Evolutionary conservation across 441 rosid genomes (phyloP), one percentile per base, ranked within the genome.

Genomic region (Heliophila coronopifolia): DNA sequence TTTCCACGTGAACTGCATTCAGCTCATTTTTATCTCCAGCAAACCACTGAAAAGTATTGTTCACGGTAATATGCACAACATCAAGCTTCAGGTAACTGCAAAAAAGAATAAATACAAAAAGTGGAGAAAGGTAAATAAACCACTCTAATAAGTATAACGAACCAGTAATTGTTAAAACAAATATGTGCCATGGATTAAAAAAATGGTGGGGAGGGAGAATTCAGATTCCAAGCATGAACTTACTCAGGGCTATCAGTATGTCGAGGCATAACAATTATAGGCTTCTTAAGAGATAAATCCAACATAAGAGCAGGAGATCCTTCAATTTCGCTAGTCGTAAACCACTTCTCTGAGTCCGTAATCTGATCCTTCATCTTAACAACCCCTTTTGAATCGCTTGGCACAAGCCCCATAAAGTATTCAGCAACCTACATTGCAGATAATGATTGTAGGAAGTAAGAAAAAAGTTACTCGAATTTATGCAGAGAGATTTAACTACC

Each of bases 201-300:
- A 33, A 17, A 16, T 46, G 40, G 57, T 27, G 18, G 15, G 37
- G 14, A 48, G 23, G 68, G 42, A 23, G 15, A 40, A 33, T 15
- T 20, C n/a, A 55, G 38, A 54, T 60, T 41, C 63, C 54, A 54
- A 28, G 63, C 13, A 63, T 32, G 20, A 58, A 77, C 99, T 50
- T 79, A 93, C 99, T 93, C 97, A 27, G 64, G 73, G 70, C 94
- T 93, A 63, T 84, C 81, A 26, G 99, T 89, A 46, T 59, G 73
- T 23, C 81, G 89, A 65, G 99, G 99, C 99, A 93, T 89, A 73
- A 89, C 67, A 72, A 93, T 93, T 62, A 93, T 86, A 39, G 99
- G 99, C 60, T 82, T 86, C 69, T 73, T 75, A 22, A 93, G 88
- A 42, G 99, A 89, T 62, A 93, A 77, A 75, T 84, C 85, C 74